These are phyloP conservation scores for Acacia pycnantha DNA, from an alignment of 331 rosid species.

Conservation along the genomic window DNA sequence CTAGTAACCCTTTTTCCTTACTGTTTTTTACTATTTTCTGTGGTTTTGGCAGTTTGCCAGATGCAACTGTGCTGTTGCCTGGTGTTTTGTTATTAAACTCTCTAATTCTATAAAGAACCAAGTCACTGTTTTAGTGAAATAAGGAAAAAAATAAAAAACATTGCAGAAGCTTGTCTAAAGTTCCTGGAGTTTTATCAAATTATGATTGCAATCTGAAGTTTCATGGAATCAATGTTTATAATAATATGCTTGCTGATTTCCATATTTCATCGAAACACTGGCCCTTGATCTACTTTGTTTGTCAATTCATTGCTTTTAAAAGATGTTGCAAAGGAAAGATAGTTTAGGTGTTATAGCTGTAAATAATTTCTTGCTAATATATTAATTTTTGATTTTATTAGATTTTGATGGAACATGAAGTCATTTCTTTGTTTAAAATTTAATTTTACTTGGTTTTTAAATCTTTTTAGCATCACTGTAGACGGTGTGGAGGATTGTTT, in stretches of 20 bases:
- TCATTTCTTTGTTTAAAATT: constrained; percentile 20
- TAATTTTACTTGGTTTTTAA: constrained; percentile 3
- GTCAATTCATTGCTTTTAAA: background rate
- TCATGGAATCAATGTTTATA: constrained; percentile 17
- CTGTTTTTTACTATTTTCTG: background rate
- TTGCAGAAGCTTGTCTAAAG: background rate
- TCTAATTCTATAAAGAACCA: background rate
- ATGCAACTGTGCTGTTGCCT: background rate
- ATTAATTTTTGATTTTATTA: background rate
- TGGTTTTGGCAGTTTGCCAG: background rate
- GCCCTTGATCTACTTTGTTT: constrained; percentile 1
- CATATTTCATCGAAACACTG: background rate
- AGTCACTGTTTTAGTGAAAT: background rate
- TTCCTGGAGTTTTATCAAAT: background rate
- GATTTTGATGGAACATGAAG: constrained; percentile 20
- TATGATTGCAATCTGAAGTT: background rate
- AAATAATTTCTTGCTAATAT: background rate
- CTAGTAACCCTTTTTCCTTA: background rate
- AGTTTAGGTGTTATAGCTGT: background rate
- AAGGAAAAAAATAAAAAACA: no score
- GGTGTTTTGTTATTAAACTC: background rate
- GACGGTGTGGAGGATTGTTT: constrained; percentile 94
- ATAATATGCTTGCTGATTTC: background rate
- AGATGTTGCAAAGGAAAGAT: background rate
- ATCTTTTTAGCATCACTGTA: constrained; percentile 83